Conservation (phyloP, 2,329 filamentous ascomycete species). For the Apiospora aurea region DNA sequence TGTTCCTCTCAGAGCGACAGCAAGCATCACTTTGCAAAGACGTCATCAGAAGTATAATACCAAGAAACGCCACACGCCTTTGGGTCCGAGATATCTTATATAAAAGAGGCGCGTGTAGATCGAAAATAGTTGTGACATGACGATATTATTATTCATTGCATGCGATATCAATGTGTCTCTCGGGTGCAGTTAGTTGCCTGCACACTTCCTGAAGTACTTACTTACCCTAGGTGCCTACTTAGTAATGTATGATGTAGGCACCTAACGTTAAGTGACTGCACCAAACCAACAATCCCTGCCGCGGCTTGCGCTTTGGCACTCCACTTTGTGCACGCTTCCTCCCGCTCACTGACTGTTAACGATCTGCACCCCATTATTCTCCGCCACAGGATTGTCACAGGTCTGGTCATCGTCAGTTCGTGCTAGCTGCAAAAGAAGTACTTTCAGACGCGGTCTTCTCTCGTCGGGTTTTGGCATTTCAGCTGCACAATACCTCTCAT, state of each 20-base stretch:
- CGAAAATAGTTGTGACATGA: no score
- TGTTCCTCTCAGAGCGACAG: background rate
- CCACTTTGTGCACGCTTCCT: background rate
- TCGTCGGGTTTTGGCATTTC: background rate
- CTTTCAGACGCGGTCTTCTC: background rate
- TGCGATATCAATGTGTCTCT: no score
- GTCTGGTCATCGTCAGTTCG: background rate
- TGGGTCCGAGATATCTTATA: background rate
- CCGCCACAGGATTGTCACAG: slow-evolving; percentile 13
- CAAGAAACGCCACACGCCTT: no score
- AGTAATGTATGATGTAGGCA: no score
- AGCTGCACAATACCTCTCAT: background rate
- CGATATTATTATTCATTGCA: no score
- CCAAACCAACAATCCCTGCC: background rate
- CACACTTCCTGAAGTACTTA: no score
- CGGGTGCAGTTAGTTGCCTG: no score
- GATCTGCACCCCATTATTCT: background rate
- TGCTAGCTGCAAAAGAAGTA: background rate
- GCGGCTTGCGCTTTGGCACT: background rate
- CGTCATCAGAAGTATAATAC: background rate
- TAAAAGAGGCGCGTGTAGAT: no score
- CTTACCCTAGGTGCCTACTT: no score
- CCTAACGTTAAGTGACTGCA: background rate
- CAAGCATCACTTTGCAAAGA: background rate
- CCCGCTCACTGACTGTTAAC: background rate